Conservation (phyloP, 2,329 filamentous ascomycete genomes). For the Penicillium sp. region DNA sequence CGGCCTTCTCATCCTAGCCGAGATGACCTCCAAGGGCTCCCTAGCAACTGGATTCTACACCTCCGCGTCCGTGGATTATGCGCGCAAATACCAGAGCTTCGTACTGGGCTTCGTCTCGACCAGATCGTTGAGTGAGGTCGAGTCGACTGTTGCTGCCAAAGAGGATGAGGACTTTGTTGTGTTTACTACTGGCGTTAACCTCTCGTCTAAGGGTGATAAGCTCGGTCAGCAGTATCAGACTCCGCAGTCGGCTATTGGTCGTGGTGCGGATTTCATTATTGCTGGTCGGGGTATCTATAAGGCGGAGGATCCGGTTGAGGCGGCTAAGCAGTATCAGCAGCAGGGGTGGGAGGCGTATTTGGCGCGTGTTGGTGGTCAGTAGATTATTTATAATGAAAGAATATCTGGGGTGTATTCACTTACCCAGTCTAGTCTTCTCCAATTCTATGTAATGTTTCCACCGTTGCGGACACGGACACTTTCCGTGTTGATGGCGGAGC, state of each 20-base stretch:
- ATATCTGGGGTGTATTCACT: no score
- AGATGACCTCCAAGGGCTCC: conserved; percentile 50
- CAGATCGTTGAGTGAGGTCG: conserved; percentile 36
- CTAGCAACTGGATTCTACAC: conserved; percentile 46
- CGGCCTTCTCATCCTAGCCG: conserved; percentile 45
- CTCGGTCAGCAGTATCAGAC: conserved; percentile 49
- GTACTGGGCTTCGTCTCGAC: conserved; percentile 48
- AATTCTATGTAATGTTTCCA: neutral
- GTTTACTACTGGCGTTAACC: conserved; percentile 48
- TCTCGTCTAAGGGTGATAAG: conserved; percentile 46
- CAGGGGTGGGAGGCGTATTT: conserved; percentile 47
- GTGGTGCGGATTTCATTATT: conserved; percentile 49
- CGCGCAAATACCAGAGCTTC: conserved; percentile 42
- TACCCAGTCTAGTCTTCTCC: neutral
- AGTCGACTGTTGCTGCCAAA: conserved; percentile 22
- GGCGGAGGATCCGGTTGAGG: conserved; percentile 42
- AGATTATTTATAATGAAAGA: conserved; percentile 1
- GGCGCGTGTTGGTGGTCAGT: conserved; percentile 24
- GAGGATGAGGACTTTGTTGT: conserved; percentile 47
- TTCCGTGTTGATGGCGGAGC: neutral
- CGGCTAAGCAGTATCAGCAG: conserved; percentile 42
- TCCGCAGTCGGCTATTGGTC: conserved; percentile 42
- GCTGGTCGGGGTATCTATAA: conserved; percentile 47
- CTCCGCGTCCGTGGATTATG: conserved; percentile 45
- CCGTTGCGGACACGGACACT: neutral